Evolutionary conservation across 139 green algal genomes (phyloP).

Genomic region (Micromonas commoda): DNA sequence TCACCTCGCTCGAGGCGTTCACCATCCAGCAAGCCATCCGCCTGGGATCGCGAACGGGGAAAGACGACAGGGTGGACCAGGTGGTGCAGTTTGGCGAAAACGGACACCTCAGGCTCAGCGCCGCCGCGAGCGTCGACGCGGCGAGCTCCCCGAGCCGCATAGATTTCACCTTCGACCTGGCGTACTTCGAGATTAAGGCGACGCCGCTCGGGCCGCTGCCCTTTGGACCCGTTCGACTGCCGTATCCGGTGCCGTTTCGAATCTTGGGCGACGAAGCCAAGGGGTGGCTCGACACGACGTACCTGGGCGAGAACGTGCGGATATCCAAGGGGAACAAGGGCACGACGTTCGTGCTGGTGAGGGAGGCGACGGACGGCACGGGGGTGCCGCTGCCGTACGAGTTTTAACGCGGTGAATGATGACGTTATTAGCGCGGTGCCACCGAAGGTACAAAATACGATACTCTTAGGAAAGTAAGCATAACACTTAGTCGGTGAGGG

Average conservation of each 20-base stretch:
- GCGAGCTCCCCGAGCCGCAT: conserved; percentile 3
- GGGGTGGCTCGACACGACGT: conserved; percentile 52
- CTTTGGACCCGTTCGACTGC: conserved; percentile 60
- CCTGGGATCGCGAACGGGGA: not conserved
- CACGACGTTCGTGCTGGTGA: conserved; percentile 39
- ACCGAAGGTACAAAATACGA: too few species aligned
- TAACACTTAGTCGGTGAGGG: too few species aligned
- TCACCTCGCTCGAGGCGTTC: conserved; percentile 17
- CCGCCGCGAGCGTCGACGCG: conserved; percentile 5
- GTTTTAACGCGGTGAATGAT: not conserved
- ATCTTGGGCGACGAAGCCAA: conserved; percentile 90
- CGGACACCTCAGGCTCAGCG: conserved; percentile 4
- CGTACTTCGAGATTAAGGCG: conserved; percentile 73
- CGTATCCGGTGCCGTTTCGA: conserved; percentile 94
- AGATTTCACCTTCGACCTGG: conserved; percentile 29
- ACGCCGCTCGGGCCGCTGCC: conserved; percentile 49
- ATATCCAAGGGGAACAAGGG: conserved; percentile 44
- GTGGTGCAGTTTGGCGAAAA: conserved; percentile 19
- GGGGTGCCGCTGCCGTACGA: conserved; percentile 7
- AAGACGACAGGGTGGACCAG: conserved; percentile 20
- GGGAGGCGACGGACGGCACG: not conserved
- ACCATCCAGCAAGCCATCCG: conserved; percentile 21
- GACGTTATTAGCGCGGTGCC: too few species aligned
- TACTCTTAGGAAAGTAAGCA: too few species aligned
- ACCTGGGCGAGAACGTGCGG: conserved; percentile 37